These are phyloP conservation scores for Colletotrichum abscissum DNA, from an alignment of 2,329 filamentous ascomycete species.

Conservation along the genomic window DNA sequence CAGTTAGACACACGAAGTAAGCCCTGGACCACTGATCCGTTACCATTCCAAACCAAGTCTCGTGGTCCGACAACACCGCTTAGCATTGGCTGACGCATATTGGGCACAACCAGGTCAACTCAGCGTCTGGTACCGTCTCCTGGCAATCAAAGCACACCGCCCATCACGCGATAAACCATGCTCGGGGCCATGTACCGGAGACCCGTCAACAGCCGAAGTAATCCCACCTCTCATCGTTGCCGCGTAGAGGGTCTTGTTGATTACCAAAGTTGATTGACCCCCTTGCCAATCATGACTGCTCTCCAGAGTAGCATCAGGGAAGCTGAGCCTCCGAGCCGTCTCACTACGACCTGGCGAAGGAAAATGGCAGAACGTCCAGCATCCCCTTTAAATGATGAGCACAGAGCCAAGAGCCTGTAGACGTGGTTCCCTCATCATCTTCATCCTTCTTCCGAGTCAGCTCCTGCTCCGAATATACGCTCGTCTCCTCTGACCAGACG, in stretches of 20 bases:
- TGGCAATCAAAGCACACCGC: neutral
- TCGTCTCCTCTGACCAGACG: neutral
- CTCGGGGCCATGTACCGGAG: neutral
- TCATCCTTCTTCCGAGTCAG: neutral
- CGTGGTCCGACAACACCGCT: neutral
- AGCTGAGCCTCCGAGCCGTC: slow-evolving; percentile 9
- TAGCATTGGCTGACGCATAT: neutral
- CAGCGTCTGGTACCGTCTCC: neutral
- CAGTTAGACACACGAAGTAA: neutral
- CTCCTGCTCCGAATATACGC: neutral
- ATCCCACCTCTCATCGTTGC: neutral
- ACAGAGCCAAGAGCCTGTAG: neutral
- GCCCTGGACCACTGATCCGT: neutral
- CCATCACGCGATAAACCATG: neutral
- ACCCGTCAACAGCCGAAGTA: neutral
- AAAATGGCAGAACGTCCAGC: neutral
- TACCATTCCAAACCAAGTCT: neutral
- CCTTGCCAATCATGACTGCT: neutral
- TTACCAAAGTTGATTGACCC: neutral
- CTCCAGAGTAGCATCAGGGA: neutral
- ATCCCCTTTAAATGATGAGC: neutral
- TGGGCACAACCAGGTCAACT: neutral
- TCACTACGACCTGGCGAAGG: neutral
- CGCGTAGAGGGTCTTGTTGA: neutral
- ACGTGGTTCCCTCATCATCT: neutral